Percentiles rank a stretch among this genome's conserved stretches.
These are phyloP conservation scores for Millerozyma miso DNA, from an alignment of 805 yeast species.

Conservation along the genomic window DNA sequence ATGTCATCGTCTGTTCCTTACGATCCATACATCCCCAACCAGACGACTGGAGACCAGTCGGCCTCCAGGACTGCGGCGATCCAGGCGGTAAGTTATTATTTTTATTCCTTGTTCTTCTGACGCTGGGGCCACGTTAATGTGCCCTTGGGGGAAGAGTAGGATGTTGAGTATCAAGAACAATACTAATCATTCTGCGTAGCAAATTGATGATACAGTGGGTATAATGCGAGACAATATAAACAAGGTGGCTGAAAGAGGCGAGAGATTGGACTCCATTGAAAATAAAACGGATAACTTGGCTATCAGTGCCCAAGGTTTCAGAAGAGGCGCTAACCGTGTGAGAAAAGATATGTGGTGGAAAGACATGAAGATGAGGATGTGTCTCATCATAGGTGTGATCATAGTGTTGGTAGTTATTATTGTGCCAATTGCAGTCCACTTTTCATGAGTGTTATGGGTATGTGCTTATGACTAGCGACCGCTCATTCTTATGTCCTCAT, in stretches of 20 bases:
- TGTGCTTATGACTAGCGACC: not conserved
- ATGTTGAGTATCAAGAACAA: not conserved
- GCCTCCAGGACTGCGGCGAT: conserved; percentile 71
- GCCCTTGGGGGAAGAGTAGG: not conserved
- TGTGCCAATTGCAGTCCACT: conserved; percentile 92
- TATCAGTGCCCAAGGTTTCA: conserved; percentile 88
- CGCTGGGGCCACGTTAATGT: not conserved
- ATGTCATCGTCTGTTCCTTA: conserved; percentile 82
- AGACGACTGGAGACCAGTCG: conserved; percentile 47
- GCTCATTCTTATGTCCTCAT: not conserved
- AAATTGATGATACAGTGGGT: conserved; percentile 93
- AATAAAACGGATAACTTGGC: conserved; percentile 92
- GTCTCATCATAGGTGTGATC: conserved; percentile 72
- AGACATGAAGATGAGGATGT: conserved; percentile 93
- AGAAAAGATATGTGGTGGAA: conserved; percentile 99
- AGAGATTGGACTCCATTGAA: conserved; percentile 85
- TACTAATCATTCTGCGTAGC: conserved; percentile 31
- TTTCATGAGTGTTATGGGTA: conserved; percentile 21
- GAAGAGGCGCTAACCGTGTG: conserved; percentile 94
- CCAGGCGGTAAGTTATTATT: conserved; percentile 60
- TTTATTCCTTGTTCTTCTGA: not conserved
- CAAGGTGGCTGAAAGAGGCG: conserved; percentile 93
- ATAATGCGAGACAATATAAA: conserved; percentile 96
- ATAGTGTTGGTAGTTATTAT: conserved; percentile 81
- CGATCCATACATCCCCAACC: conserved; percentile 78